Base-by-base conservation (phyloP, 2,329 filamentous ascomycete genomes). In the Clarireedia sp. region DNA sequence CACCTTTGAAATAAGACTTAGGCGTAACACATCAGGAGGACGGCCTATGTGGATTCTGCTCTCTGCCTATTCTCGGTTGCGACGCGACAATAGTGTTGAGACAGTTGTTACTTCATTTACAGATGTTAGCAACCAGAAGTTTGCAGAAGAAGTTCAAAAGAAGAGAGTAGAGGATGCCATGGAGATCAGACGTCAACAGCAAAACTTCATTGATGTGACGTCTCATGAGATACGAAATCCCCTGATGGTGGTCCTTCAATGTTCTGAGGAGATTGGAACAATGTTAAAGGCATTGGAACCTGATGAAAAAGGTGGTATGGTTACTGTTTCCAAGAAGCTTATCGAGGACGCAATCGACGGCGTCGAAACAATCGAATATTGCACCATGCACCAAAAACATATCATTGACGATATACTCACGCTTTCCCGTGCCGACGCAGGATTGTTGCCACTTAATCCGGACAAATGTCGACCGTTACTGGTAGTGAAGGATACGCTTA, bases 41-140 rank as follows among this genome's bases (percentile, higher is more conserved):
- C 37, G 37, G 37, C 37, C 37, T 17, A 40, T 40, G 37, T 40
- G 37, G 37, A 7, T 40, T 10, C n/a, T 62, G n/a, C 19, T 64
- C 5, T 40, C 56, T 5, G 43, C 60, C 14, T 60, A 59, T 59
- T 86, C 87, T 0, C 86, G 90, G 63, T 84, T 80, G 64, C 76
- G 82, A 51, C 71, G 74, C 1, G 74, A 80, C 29, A 85, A 85
- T 4, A 73, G 73, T 36, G 75, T 90, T 54, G 88, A 87, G 70
- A 82, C 82, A 57, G 83, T 90, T 2, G 90, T 91, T 63, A 87
- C 86, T 53, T 87, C 83, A 63, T 84, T 94, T 48, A 91, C 88
- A 0, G 87, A 95, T 64, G 94, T 95, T 59, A 89, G 85, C n/a
- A 81, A 86, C 54, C 87, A 92, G 67, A 94, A 94, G 67, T 85